A percentile compares a stretch with the other conserved stretches of the same genome.
Conservation (phyloP, 257 asterid species). For the Solanum habrochaites region DNA sequence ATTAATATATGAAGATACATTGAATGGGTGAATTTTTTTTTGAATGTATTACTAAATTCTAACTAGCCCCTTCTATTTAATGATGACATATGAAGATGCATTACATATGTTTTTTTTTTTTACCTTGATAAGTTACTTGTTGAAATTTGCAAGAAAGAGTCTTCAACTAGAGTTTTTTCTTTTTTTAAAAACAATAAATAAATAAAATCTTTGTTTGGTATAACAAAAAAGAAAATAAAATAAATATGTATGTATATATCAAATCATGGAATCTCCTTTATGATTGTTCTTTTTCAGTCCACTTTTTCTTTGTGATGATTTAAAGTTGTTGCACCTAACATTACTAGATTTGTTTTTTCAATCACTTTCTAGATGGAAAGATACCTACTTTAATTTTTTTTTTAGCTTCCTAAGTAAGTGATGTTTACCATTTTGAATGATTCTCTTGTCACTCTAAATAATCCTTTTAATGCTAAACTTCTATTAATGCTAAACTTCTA, state of each 20-base stretch:
- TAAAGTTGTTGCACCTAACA: neutral
- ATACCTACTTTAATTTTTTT: neutral
- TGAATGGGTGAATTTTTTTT: neutral
- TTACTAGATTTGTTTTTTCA: neutral
- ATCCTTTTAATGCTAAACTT: neutral
- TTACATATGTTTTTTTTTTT: neutral
- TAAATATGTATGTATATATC: too few species aligned
- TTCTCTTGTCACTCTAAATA: neutral
- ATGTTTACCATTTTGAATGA: neutral
- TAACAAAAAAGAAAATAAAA: neutral
- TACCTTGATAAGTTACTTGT: neutral
- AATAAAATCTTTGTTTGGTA: neutral
- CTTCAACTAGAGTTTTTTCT: neutral
- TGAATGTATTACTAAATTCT: neutral
- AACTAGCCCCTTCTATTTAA: neutral
- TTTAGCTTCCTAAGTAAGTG: neutral
- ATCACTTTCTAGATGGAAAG: neutral
- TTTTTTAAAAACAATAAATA: neutral
- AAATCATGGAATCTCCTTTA: neutral
- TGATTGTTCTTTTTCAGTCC: neutral
- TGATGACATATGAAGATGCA: neutral
- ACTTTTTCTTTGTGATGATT: neutral
- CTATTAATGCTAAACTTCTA: neutral
- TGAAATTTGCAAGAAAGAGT: neutral
- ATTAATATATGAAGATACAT: too few species aligned